A percentile compares a stretch with the other conserved stretches of the same genome.
Conservation (phyloP, 1,139 yeast genomes). For the Magnusiomyces tetraspermus region DNA sequence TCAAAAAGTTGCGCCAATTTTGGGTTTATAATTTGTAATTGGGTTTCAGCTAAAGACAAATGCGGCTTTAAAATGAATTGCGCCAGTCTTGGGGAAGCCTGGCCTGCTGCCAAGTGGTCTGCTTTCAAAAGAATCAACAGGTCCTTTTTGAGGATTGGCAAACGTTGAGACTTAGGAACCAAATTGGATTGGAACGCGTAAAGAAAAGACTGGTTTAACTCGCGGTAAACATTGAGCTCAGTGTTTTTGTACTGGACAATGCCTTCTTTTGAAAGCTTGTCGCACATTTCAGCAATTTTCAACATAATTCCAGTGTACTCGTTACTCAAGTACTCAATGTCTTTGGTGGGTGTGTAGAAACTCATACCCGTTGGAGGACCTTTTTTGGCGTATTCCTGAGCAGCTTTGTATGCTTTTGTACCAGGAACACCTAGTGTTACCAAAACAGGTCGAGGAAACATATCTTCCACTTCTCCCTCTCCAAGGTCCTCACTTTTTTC, state of each 20-base stretch:
- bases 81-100: no score
- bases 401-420: no score
- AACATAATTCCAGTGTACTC: constrained; percentile 80
- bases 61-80: no score
- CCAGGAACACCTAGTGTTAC: no score
- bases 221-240: constrained; percentile 54
- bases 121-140: constrained; percentile 25
- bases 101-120: background rate
- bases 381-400: no score
- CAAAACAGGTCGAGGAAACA: no score
- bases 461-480: no score
- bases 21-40: constrained; percentile 11
- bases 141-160: constrained; percentile 62
- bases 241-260: no score
- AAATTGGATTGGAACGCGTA: constrained; percentile 38
- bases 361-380: no score
- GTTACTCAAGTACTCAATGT: constrained; percentile 41
- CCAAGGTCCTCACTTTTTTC: no score
- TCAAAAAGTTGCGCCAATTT: constrained; percentile 60
- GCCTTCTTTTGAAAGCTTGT: constrained; percentile 48
- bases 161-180: constrained; percentile 31
- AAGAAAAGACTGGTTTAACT: constrained; percentile 50
- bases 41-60: background rate
- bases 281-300: constrained; percentile 80
- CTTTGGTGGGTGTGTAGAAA: no score